Conservation (phyloP, 805 yeast species). For the Wickerhamomyces bovis region DNA sequence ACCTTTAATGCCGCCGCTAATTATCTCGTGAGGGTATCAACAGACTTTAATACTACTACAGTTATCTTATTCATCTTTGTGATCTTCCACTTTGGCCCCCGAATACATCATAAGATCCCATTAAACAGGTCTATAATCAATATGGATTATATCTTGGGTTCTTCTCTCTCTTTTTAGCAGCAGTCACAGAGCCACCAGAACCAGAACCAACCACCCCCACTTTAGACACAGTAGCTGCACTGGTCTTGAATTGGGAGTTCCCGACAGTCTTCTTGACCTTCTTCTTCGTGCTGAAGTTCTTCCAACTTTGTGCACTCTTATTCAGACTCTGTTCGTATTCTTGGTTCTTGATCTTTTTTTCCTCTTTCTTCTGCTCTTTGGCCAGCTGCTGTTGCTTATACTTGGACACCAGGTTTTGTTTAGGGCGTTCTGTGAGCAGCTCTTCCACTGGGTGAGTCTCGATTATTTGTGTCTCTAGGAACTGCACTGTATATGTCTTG, state of each 20-base stretch:
- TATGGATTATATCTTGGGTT: slow-evolving; percentile 15
- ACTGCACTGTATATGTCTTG: slow-evolving; percentile 10
- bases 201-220: slow-evolving; percentile 14
- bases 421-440: slow-evolving; percentile 10
- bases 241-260: background rate
- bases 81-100: background rate
- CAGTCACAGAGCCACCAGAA: slow-evolving; percentile 10
- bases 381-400: slow-evolving; percentile 1
- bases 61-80: no score
- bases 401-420: slow-evolving; percentile 1
- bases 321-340: slow-evolving; percentile 9
- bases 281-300: slow-evolving; percentile 14
- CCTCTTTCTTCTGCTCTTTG: slow-evolving; percentile 4
- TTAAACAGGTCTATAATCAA: no score
- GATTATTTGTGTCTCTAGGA: slow-evolving; percentile 4
- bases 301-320: slow-evolving; percentile 16
- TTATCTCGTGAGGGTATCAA: no score
- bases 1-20: no score
- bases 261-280: slow-evolving; percentile 1
- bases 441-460: slow-evolving; percentile 10
- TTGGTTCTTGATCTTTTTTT: slow-evolving; percentile 8
- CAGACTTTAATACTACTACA: no score
- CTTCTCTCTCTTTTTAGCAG: slow-evolving; percentile 5
- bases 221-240: slow-evolving; percentile 5
- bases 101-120: no score